Evolutionary conservation across 257 asterid genomes (phyloP), one percentile per base, ranked within the genome.

Genomic region (Leonotis leonurus): DNA sequence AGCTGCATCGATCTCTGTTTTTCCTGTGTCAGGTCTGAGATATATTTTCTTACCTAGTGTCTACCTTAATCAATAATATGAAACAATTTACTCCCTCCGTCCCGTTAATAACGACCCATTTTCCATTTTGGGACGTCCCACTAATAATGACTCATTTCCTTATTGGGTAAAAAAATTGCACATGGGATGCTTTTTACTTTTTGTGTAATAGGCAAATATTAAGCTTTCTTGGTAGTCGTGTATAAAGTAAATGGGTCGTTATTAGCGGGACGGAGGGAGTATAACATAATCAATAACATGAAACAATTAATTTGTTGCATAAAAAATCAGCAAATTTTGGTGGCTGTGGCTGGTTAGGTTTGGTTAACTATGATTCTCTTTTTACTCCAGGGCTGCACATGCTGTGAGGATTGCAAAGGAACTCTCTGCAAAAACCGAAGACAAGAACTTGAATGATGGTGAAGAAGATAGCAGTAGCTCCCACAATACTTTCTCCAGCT

Each of bases 381-480:
- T 60, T 68, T 41, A 44, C 40, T 69, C 60, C 71, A 93, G 99
- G 96, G 96, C 96, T 71, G 83, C 99, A 8, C 82, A 81, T 78
- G 96, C 97, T 78, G 90, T 93, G 82, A 87, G 83, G 81, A 77
- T 89, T 86, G 92, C 97, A 6, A 89, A 83, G 72, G 85, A 82
- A 69, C 92, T 93, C 75, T 77, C 87, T 7, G 77, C 75, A 25
- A 82, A 77, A 67, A 60, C 81, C 16, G 96, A 82, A 52, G 96
- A 87, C 61, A 93, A 83, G 77, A 82, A 73, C 73, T 64, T 83
- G 73, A 79, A 77, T 77, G 95, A 87, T 66, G 83, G 60, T 52
- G 92, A 87, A 67, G 92, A 89, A 67, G 99, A 93, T 74, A 74
- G 82, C 77, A 60, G 78, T 73, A 78, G 95, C 84, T 93, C 96